phyloP scores from a whole-genome alignment of 805 yeast species.

The Barnettozyma salicaria region DNA sequence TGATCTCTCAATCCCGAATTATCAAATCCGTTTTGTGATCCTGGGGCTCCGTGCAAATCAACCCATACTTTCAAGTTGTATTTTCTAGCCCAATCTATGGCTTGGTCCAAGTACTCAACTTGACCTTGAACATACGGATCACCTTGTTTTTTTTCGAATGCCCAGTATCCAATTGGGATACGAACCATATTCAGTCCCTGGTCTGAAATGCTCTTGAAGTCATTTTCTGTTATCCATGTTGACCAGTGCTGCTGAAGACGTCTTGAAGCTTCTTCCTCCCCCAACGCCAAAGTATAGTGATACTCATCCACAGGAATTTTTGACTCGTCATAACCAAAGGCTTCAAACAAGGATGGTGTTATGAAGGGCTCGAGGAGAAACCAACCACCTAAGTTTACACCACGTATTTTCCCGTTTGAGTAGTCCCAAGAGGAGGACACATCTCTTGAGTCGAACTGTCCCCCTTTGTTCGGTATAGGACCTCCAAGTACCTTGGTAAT shows the following conservation, averaged over 20 bases:
- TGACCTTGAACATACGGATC: constrained; percentile 92
- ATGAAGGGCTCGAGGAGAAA: constrained; percentile 81
- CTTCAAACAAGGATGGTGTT: constrained; percentile 69
- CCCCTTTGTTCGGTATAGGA: constrained; percentile 26
- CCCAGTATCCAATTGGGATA: constrained; percentile 96
- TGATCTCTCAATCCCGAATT: constrained; percentile 81
- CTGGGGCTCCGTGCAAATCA: constrained; percentile 95
- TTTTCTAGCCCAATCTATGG: constrained; percentile 67
- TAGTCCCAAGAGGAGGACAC: constrained; percentile 17
- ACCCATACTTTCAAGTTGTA: constrained; percentile 74
- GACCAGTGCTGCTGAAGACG: constrained; percentile 69
- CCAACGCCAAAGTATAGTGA: constrained; percentile 55
- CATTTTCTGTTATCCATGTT: constrained; percentile 68
- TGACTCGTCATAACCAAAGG: constrained; percentile 27
- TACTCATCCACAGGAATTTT: constrained; percentile 78
- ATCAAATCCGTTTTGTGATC: constrained; percentile 94
- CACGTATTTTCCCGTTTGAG: constrained; percentile 31
- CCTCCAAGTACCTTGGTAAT: constrained; percentile 8
- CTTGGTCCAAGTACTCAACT: constrained; percentile 61
- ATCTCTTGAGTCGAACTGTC: constrained; percentile 22
- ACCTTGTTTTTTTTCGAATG: constrained; percentile 49
- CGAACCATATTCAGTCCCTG: constrained; percentile 80
- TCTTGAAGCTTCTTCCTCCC: constrained; percentile 47
- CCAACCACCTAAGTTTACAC: constrained; percentile 91
- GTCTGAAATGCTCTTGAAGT: constrained; percentile 51